phyloP scores from a whole-genome alignment of 495 filamentous ascomycete genomes.

The Hapsidospora chrysogenum region DNA sequence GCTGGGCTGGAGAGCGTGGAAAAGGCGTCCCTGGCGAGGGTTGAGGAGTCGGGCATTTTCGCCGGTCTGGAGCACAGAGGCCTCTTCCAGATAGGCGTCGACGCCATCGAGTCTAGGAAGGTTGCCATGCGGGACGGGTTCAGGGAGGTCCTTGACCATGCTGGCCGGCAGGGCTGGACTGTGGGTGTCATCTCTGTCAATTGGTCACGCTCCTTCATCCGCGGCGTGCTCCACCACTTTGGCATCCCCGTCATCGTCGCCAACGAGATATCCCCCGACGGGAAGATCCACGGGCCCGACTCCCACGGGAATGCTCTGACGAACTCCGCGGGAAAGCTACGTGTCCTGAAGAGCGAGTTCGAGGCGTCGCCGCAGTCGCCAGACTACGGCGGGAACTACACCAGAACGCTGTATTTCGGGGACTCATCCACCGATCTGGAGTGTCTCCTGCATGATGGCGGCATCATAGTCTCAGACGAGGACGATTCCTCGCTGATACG shows the following conservation, averaged over 20 bases:
- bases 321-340: slow-evolving; percentile 15
- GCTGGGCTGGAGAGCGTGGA: slow-evolving; percentile 19
- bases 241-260: background rate
- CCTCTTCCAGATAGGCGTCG: slow-evolving; percentile 11
- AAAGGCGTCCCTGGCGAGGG: slow-evolving; percentile 13
- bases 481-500: slow-evolving; percentile 11
- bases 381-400: background rate
- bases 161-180: slow-evolving; percentile 8
- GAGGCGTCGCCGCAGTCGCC: slow-evolving; percentile 1
- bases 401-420: slow-evolving; percentile 13
- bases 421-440: slow-evolving; percentile 20
- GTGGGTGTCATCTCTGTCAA: slow-evolving; percentile 26
- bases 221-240: slow-evolving; percentile 7
- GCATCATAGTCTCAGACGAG: slow-evolving; percentile 12
- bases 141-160: slow-evolving; percentile 10
- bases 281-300: slow-evolving; percentile 2
- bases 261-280: background rate
- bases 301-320: slow-evolving; percentile 3
- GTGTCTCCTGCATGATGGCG: slow-evolving; percentile 12
- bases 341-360: slow-evolving; percentile 8
- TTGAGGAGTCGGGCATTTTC: slow-evolving; percentile 18
- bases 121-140: slow-evolving; percentile 20
- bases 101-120: slow-evolving; percentile 8
- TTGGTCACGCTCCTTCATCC: slow-evolving; percentile 25
- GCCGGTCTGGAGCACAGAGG: slow-evolving; percentile 6